Base-by-base conservation (phyloP, 805 yeast genomes). In the Kazachstania africana region DNA sequence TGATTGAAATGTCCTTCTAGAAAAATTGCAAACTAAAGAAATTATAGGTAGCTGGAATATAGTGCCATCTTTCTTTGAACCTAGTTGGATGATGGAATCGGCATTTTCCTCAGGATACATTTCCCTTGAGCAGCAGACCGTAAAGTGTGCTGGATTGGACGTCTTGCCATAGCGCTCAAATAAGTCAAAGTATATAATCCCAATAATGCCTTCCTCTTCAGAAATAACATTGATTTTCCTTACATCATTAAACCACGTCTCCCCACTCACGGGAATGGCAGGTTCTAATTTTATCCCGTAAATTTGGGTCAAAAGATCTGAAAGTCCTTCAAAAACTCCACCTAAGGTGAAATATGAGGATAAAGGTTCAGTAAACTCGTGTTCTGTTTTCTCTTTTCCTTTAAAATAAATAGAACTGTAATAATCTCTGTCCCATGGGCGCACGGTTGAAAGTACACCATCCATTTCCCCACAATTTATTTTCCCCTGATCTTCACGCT, bases 351-450 rank as follows among this genome's bases (percentile, higher is more conserved):
- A 78, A 51, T 77, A 82, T 2, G 75, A 65, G 6, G 68, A 70
- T 12, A 27, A 12, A 19, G 31, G 36, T 16, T 24, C 28, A 5
- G 23, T n/a, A n/a, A 27, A 12, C 3, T 16, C n/a, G 13, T 18
- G 10, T 20, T 16, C 25, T 23, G 9, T 6, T 19, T 8, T 8
- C 10, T 10, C 22, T 19, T 19, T 19, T 19, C 22, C 9, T 19
- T 8, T 19, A 19, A 8, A 19, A 19, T 19, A 5, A 29, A 13
- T n/a, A 16, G 33, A 16, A 6, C 37, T 48, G 37, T 59, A 67
- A 47, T 69, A 87, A 40, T 85, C 94, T 38, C 94, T 68, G 54
- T 91, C 97, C 97, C 97, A 91, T 1, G 95, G 95, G 37, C 73
- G 69, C 20, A 85, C 65, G 9, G 55, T 52, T 6, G 56, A 55